Base-by-base conservation (phyloP, 768 basidiomycete genomes). In the Suillus variegatus region DNA sequence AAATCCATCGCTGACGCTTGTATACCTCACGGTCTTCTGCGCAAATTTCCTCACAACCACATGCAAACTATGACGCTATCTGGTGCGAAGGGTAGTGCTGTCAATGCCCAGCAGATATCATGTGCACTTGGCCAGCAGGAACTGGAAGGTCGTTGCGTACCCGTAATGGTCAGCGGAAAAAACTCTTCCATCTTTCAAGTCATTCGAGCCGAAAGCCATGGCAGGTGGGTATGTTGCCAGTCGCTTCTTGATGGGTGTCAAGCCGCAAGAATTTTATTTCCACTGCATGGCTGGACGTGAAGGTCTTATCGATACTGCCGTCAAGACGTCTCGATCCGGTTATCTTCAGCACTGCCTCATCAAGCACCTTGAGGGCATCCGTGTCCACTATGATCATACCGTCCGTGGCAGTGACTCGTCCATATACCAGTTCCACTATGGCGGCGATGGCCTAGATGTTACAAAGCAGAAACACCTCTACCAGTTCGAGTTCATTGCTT, bases 261-360 rank as follows among this genome's bases (percentile, higher is more conserved):
- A 92, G 71, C 97, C 97, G 0, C 97, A 99, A 75, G 97, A 99
- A 77, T 99, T 98, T 80, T 99, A 97, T 81, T 99, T 99, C 85
- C 97, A 99, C 80, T 99, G 97, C 75, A 99, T 99, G 97, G 97
- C 97, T 65, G 97, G 97, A 61, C 88, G 97, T 70, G 97, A 99
- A 81, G 97, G 97, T 73, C 85, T 99, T 46, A 99, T 99, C 73
- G 97, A 99, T 74, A 99, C 97, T 6, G 97, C 97, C 44, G 97
- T 99, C 76, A 99, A 99, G 81, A 99, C 97, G 5, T 94, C 92
- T 67, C 95, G 97, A 63, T 99, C 97, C 5, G 97, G 97, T 22
- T 99, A 99, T 77, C 86, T 99, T 22, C 97, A 99, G 76, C 88
- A 97, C 56, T 99, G 97, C 80, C 82, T 99, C 69, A 96, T 99